Evolutionary conservation across 2,329 filamentous ascomycete genomes (phyloP), one percentile per base, ranked within the genome.

Genomic region (Neofusicoccum parvum): DNA sequence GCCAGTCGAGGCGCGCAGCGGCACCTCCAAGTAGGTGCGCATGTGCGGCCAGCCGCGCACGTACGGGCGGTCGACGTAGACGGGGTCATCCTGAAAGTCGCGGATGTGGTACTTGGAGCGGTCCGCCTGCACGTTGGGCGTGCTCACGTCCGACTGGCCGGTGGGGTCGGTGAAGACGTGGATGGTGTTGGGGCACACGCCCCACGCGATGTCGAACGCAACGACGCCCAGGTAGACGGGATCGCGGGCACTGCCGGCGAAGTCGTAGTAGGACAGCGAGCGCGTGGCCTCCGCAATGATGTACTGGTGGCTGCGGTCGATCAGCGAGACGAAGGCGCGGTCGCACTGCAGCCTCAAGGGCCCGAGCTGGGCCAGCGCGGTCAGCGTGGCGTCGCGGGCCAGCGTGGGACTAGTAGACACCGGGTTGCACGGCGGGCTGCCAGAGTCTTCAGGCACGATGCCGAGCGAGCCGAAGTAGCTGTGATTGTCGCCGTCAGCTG

Each of bases 251-350:
- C 36, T 6, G 43, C 3, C 3, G 3, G 68, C 63, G 23, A 70
- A 71, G 34, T 81, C 70, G 39, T 75, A 74, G 12, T 82, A 71
- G 62, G 74, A 74, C 14, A 79, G 69, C 0, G 77, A 78, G 66
- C 75, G 76, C 1, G 82, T 83, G 11, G 81, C 79, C 70, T 86
- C 83, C 15, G 82, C 82, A 12, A 86, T 71, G 36, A 85, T 80
- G 65, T 82, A 84, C 67, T 84, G 82, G 20, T 74, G 76, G 10
- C 80, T 75, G 27, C 78, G 76, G 68, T 84, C 83, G 64, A 85
- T 81, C 9, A 85, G 75, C 66, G 78, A 81, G 62, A 80, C 72
- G 68, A 80, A 73, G 37, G 72, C 72, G 11, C 78, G 72, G 23
- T 74, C 71, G 3, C 73, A 73, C 41, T 75, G 68, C 6, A 80